phyloP scores from a whole-genome alignment of 2,329 filamentous ascomycete species.

The Calonectria hawksworthii region DNA sequence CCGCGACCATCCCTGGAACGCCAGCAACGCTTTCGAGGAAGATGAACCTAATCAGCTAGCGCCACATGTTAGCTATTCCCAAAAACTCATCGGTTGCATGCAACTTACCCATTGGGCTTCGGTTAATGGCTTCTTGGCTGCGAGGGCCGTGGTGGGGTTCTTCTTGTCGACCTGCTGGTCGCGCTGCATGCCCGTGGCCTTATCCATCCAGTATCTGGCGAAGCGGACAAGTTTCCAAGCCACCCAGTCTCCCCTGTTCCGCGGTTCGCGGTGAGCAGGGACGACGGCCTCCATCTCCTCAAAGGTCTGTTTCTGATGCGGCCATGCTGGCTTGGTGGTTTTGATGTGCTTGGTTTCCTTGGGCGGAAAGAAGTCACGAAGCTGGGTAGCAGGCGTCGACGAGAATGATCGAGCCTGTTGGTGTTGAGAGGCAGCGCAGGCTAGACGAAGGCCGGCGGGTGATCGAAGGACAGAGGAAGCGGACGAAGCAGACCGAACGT shows the following conservation, averaged over 20 bases:
- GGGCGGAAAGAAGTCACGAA: constrained; percentile 74
- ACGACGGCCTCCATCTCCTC: constrained; percentile 82
- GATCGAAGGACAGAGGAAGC: constrained; percentile 30
- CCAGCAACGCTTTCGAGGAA: constrained; percentile 96
- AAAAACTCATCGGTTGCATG: background rate
- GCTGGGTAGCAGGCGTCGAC: constrained; percentile 59
- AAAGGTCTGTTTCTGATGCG: constrained; percentile 80
- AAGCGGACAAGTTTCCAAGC: constrained; percentile 84
- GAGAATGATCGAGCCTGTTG: constrained; percentile 60
- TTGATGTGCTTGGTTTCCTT: constrained; percentile 74
- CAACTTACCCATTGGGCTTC: constrained; percentile 83
- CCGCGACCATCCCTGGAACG: constrained; percentile 96
- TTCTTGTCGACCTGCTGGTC: constrained; percentile 76
- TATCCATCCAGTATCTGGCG: constrained; percentile 84
- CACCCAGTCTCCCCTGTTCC: constrained; percentile 80
- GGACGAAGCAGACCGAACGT: constrained; percentile 34
- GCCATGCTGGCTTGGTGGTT: constrained; percentile 76
- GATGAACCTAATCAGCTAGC: constrained; percentile 81
- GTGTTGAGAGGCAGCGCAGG: constrained; percentile 34
- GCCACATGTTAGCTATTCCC: constrained; percentile 29
- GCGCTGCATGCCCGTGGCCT: constrained; percentile 80
- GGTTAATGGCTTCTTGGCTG: constrained; percentile 74
- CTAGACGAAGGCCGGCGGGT: constrained; percentile 29
- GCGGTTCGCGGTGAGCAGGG: constrained; percentile 82
- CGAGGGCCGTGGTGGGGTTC: constrained; percentile 68